phyloP scores from a whole-genome alignment of 2,329 filamentous ascomycete genomes.

The Phialophora tarda region DNA sequence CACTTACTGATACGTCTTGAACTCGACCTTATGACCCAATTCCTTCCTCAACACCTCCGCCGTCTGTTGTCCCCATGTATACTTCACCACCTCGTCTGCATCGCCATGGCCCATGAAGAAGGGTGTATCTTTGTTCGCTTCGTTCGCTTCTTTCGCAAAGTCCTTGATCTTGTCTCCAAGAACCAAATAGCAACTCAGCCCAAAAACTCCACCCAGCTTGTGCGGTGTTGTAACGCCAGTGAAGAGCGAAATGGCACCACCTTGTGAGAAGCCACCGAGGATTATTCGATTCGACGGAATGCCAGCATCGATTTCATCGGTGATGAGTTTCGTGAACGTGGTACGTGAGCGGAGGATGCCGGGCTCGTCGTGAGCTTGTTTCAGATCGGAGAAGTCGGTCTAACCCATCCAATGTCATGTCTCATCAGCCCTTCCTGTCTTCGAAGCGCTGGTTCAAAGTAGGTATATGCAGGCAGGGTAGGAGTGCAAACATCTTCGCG shows the following conservation, averaged over 20 bases:
- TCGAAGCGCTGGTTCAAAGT: constrained; percentile 2
- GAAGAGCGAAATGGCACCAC: constrained; percentile 84
- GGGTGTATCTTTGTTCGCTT: constrained; percentile 74
- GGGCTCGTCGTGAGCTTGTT: constrained; percentile 58
- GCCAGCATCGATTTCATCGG: constrained; percentile 77
- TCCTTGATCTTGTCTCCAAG: constrained; percentile 69
- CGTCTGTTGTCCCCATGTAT: constrained; percentile 71
- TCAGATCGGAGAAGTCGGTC: constrained; percentile 51
- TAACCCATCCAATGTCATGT: constrained; percentile 30
- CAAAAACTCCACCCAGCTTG: constrained; percentile 87
- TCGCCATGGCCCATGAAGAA: constrained; percentile 92
- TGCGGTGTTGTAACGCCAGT: constrained; percentile 73
- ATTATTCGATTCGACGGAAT: constrained; percentile 84
- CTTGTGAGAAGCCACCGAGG: constrained; percentile 70
- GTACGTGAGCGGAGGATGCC: constrained; percentile 75
- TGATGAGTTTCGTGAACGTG: constrained; percentile 80
- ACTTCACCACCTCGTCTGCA: constrained; percentile 72
- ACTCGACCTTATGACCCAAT: constrained; percentile 73
- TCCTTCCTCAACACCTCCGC: constrained; percentile 70
- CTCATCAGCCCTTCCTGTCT: constrained; percentile 5
- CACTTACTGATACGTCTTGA: constrained; percentile 75
- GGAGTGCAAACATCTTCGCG: constrained; percentile 46
- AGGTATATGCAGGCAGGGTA: background rate
- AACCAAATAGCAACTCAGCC: constrained; percentile 80
- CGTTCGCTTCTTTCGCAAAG: constrained; percentile 57